These are phyloP conservation scores for Nicotiana rustica DNA, from an alignment of 305 asterid genomes.

Conservation along the genomic window DNA sequence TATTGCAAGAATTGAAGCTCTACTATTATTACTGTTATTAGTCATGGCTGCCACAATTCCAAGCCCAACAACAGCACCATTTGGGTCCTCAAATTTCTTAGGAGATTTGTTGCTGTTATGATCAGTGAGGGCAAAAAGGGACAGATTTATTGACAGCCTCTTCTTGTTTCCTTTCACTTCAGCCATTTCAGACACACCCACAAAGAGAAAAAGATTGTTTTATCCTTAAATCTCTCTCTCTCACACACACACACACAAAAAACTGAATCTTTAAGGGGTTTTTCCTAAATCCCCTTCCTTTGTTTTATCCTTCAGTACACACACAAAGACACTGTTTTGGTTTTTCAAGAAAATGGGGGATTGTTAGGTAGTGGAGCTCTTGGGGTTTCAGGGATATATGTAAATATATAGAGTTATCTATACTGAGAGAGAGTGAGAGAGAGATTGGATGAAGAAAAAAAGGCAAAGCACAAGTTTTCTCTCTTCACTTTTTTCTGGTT, in stretches of 20 bases:
- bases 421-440: neutral
- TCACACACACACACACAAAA: neutral
- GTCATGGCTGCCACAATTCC: conserved; percentile 74
- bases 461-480: neutral
- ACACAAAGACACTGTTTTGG: neutral
- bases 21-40: conserved; percentile 31
- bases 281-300: neutral
- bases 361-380: neutral
- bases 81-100: conserved; percentile 57
- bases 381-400: neutral
- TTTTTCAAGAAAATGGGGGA: too few species aligned
- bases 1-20: conserved; percentile 51
- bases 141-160: conserved; percentile 65
- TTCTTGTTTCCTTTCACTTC: conserved; percentile 52
- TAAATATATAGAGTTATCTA: conserved; percentile 10
- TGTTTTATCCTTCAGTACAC: neutral
- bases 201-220: neutral
- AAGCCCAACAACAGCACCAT: conserved; percentile 76
- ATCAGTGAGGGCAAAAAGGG: conserved; percentile 57
- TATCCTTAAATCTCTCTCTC: neutral
- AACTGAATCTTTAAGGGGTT: neutral
- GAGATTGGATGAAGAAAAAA: neutral
- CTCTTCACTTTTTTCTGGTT: conserved; percentile 14
- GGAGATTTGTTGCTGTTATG: conserved; percentile 49
- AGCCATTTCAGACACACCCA: conserved; percentile 48